Evolutionary conservation across 2,329 filamentous ascomycete species (phyloP), one percentile per base, ranked within the genome.

Genomic region (Stagonosporopsis tanaceti): DNA sequence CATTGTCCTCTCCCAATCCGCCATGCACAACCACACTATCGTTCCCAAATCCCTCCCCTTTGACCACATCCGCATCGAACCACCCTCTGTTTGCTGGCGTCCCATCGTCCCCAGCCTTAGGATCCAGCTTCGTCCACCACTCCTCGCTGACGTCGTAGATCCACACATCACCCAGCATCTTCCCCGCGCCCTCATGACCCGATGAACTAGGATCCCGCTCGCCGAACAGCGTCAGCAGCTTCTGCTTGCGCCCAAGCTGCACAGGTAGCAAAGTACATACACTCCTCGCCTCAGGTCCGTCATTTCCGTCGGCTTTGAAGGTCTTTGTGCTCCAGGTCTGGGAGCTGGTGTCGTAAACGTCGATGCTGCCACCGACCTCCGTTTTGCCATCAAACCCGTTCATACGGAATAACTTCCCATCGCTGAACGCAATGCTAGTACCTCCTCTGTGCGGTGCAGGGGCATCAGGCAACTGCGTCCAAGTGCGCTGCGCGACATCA

Each of bases 351-450:
- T 80, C 71, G 58, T 78, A 86, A 2, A 89, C 83, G 69, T 96
- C 91, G 12, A 96, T 70, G 57, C 83, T 82, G 0, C 90, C 91
- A 15, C 91, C 91, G 45, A 91, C 80, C 68, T 93, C 89, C 0
- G 70, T 78, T 41, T 82, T 79, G 0, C 90, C 91, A 72, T 94
- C 90, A 66, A 89, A 94, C 0, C 92, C 92, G 60, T 92, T 91
- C 79, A 92, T 93, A 27, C 92, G 84, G 77, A 89, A 96, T 6
- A 96, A 74, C 24, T 86, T 84, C 24, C 85, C 85, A 51, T 84
- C 82, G 41, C 82, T 82, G 50, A 88, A 83, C 1, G 88, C 85
- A 25, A 96, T 86, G 4, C 86, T 85, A 0, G 89, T 79, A 1
- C 90, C 91, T 22, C 87, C 87, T 45, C 91, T 83, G 0, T 85